Conservation (phyloP, 2,329 filamentous ascomycete genomes). For the Nemania diffusa region DNA sequence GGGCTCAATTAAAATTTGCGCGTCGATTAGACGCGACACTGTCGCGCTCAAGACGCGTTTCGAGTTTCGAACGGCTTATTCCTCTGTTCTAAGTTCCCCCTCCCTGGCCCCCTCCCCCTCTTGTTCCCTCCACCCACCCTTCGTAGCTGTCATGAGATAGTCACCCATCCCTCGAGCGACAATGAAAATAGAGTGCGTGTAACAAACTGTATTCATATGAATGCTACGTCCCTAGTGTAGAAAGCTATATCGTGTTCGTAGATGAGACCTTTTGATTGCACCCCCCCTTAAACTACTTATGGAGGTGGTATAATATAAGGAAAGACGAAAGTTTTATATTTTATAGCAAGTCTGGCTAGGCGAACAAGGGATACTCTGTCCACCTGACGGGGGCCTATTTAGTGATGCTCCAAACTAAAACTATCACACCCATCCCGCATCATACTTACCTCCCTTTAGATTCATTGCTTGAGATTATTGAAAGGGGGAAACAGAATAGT, state of each 20-base stretch:
- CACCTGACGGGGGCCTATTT: neutral
- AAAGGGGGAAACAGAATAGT: neutral
- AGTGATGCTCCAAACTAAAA: neutral
- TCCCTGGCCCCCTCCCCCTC: neutral
- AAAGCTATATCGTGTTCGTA: neutral
- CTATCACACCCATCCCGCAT: neutral
- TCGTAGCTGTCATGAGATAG: neutral
- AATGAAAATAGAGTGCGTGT: neutral
- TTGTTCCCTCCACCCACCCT: slow-evolving; percentile 16
- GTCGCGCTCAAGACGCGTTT: slow-evolving; percentile 38
- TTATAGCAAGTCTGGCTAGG: neutral
- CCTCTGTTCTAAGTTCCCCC: neutral
- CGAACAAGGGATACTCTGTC: neutral
- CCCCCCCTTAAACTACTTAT: slow-evolving; percentile 1
- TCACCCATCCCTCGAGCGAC: slow-evolving; percentile 11
- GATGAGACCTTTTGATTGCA: neutral
- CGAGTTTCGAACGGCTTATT: neutral
- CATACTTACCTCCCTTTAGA: neutral
- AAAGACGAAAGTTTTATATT: neutral
- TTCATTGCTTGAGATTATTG: neutral
- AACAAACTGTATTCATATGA: slow-evolving; percentile 9
- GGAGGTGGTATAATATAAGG: neutral
- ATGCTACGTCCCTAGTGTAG: neutral
- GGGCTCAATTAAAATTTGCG: slow-evolving; percentile 39
- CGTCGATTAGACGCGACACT: slow-evolving; percentile 36